Base-by-base conservation (phyloP, 2,329 filamentous ascomycete species). In the Pseudogymnoascus pannorum region DNA sequence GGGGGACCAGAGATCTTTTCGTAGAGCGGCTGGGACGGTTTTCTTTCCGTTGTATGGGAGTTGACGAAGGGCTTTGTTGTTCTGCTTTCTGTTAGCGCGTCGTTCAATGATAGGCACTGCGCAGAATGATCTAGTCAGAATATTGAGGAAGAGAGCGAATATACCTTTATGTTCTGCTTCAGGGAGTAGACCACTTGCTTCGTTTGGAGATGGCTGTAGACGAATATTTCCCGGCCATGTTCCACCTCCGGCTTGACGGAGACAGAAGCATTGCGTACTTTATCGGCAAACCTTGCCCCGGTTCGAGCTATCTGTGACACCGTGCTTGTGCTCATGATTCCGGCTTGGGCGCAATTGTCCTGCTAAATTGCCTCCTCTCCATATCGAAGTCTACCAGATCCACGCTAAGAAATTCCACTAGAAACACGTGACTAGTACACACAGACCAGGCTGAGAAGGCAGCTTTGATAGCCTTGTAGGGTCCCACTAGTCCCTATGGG, bases 11-110 rank as follows among this genome's bases (percentile, higher is more conserved):
- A 85, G 83, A 75, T 89, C 86, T 72, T 85, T 87, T 62, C 86
- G 84, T 38, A 88, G 75, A 68, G 82, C 83, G 60, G 80, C 72
- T 2, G 85, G 85, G 66, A 83, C 81, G 54, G 82, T 79, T 74
- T 89, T 87, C 72, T 88, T 88, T 73, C 85, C 86, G 65, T 85
- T 84, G 76, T 81, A 88, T 57, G 83, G 81, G 63, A 88, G 72
- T 69, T 86, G 83, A 68, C 79, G 77, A 65, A 85, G 73, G 54
- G 77, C 75, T 63, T 77, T 76, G 66, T 76, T 72, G 64, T 77
- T 75, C 75, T 77, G 63, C 35, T 3, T 1, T 54, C 11, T 14
- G 48, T 54, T 20, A 54, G 48, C 48, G 26, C 16, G 9, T 20
- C 18, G 20, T 29, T 54, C 29, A 38, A 54, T 26, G 18, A 20